Evolutionary conservation across 1,139 yeast genomes (phyloP).

Genomic region (Lodderomyces beijingensis): DNA sequence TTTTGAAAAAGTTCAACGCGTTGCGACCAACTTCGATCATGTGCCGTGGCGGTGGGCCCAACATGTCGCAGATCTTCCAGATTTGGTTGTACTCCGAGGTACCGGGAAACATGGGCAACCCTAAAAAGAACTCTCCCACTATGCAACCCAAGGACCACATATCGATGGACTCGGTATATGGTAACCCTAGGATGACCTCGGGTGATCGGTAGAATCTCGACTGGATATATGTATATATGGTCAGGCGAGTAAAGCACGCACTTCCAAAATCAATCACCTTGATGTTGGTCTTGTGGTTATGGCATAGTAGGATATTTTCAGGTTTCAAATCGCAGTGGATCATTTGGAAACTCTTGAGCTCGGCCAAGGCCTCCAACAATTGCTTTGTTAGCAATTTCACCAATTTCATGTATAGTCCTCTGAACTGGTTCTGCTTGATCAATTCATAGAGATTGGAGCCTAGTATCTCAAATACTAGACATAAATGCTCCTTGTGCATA

Average conservation of each 20-base stretch:
- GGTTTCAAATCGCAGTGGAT: constrained; percentile 98
- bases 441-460: constrained; percentile 88
- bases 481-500: constrained; percentile 87
- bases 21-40: constrained; percentile 96
- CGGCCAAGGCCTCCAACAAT: constrained; percentile 72
- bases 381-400: constrained; percentile 79
- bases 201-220: constrained; percentile 95
- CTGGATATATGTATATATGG: constrained; percentile 90
- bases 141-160: constrained; percentile 99
- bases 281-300: constrained; percentile 81
- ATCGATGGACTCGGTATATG: constrained; percentile 88
- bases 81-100: constrained; percentile 90
- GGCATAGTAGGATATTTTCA: constrained; percentile 80
- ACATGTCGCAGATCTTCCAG: constrained; percentile 72
- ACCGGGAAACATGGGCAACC: constrained; percentile 94
- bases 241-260: constrained; percentile 89
- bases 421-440: constrained; percentile 88
- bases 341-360: constrained; percentile 75
- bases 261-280: constrained; percentile 96
- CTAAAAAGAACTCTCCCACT: constrained; percentile 87
- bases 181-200: constrained; percentile 87
- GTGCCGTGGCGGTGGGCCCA: constrained; percentile 90
- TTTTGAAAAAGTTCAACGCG: constrained; percentile 64
- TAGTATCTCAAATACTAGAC: constrained; percentile 85
- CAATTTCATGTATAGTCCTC: constrained; percentile 78